phyloP scores from a whole-genome alignment of 306 rosid genomes.

The Castanopsis chinensis region DNA sequence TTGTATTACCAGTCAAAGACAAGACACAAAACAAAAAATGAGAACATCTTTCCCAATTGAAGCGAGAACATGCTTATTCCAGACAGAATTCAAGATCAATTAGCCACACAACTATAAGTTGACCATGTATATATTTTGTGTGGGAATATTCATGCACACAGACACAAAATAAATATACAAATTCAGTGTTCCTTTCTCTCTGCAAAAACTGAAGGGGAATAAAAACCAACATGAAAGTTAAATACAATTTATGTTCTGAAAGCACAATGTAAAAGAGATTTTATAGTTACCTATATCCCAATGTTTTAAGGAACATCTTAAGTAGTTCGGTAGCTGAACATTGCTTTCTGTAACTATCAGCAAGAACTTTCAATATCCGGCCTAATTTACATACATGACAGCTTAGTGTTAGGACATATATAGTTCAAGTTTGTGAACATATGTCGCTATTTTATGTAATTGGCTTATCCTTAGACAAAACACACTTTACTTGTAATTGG shows the following conservation, averaged over 20 bases:
- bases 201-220: background rate
- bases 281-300: slow-evolving; percentile 66
- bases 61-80: background rate
- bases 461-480: too few species aligned
- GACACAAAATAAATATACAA: background rate
- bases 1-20: background rate
- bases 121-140: background rate
- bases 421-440: too few species aligned
- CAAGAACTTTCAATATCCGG: slow-evolving; percentile 60
- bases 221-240: background rate
- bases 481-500: too few species aligned
- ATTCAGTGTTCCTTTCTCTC: background rate
- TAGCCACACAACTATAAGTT: background rate
- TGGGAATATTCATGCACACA: background rate
- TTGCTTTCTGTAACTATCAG: slow-evolving; percentile 84
- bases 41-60: background rate
- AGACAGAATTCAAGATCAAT: background rate
- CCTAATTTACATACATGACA: slow-evolving; percentile 69
- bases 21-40: background rate
- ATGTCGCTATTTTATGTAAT: too few species aligned
- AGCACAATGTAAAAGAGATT: background rate
- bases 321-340: slow-evolving; percentile 78
- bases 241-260: background rate
- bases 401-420: too few species aligned
- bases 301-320: slow-evolving; percentile 83